These are phyloP conservation scores for Podospora bellae-mahoneyi DNA, from an alignment of 495 filamentous ascomycete genomes.

Conservation along the genomic window DNA sequence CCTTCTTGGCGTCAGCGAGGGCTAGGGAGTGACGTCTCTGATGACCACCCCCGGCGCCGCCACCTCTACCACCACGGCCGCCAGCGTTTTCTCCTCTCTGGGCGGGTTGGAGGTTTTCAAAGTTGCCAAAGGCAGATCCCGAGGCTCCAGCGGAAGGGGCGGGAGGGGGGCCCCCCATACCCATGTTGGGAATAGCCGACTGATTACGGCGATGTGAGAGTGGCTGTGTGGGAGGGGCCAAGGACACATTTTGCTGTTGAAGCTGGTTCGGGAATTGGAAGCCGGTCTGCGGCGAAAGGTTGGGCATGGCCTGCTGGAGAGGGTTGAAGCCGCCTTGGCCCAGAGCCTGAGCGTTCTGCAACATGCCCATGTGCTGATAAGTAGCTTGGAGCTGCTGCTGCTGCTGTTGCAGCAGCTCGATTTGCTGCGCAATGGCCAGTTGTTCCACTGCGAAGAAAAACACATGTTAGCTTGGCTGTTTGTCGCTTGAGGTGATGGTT, in stretches of 20 bases:
- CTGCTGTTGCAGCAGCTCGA: conserved; percentile 94
- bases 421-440: conserved; percentile 97
- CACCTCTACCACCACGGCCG: conserved; percentile 73
- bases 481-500: background rate
- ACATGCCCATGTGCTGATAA: conserved; percentile 94
- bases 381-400: conserved; percentile 96
- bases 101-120: conserved; percentile 54
- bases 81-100: conserved; percentile 67
- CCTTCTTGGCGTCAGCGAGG: conserved; percentile 94
- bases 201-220: conserved; percentile 95
- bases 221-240: conserved; percentile 74
- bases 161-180: conserved; percentile 80
- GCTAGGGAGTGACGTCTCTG: conserved; percentile 93
- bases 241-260: conserved; percentile 65
- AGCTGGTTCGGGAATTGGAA: conserved; percentile 89
- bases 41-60: conserved; percentile 66
- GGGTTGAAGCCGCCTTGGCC: conserved; percentile 67
- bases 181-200: conserved; percentile 91
- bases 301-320: conserved; percentile 61
- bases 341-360: conserved; percentile 77
- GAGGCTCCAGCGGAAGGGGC: conserved; percentile 95
- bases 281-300: conserved; percentile 75
- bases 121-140: conserved; percentile 75
- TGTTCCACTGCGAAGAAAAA: conserved; percentile 73
- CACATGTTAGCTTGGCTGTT: conserved; percentile 28